Evolutionary conservation across 345 rosid species (phyloP), one percentile per base, ranked within the genome.

Genomic region (Chamaenerion angustifolium): DNA sequence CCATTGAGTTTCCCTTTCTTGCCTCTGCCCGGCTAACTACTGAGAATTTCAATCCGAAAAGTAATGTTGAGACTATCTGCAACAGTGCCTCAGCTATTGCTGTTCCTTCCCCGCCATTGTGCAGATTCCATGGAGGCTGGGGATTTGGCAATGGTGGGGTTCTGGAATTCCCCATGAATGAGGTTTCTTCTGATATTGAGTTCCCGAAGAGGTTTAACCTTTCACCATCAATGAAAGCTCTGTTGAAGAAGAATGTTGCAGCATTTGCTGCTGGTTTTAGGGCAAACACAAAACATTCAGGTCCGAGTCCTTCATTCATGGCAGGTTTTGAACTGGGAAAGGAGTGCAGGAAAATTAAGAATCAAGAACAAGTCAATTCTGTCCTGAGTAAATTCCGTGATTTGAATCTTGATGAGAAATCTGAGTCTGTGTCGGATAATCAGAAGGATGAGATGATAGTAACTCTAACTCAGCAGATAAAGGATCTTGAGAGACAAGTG

Each of bases 81-180:
- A 46, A 64, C 62, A 76, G 61, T 55, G 70, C 68, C 51, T 68
- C 62, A 55, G 76, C 51, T 59, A 63, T 58, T 53, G 81, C 69
- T 54, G 70, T 68, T 59, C 62, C 80, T 25, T 68, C 76, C 11
- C 92, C 88, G 0, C 82, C 71, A 0, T 59, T 78, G 43, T 80
- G 92, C 60, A 75, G 83, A 68, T 89, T 82, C 66, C 93, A 82
- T 75, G 83, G 89, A 53, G 88, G 94, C 18, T 74, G 92, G 97
- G 97, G 95, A 42, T 80, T 85, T 57, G 80, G 86, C 15, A 71
- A 65, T 64, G 73, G 75, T 41, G 83, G 69, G 54, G 78, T 70
- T 42, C 64, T 75, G 0, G 88, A 78, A 60, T 76, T 78, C 60
- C 66, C 84, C 0, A 69, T 67, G 54, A 75, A 75, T 52, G 81